Evolutionary conservation across 768 basidiomycete species (phyloP).

Genomic region (Suillus ampliporus): DNA sequence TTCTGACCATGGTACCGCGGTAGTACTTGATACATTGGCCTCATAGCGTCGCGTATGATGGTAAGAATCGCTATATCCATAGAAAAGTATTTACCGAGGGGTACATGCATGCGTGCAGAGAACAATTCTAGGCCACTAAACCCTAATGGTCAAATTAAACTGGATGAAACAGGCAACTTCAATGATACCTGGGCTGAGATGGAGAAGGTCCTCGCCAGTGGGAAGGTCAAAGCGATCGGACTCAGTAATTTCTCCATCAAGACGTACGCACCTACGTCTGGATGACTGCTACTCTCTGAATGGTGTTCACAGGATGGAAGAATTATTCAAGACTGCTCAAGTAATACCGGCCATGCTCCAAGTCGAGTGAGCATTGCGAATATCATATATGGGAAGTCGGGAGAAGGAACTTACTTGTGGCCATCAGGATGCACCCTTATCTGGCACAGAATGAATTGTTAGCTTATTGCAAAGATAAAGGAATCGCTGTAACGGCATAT

Average conservation of each 20-base stretch:
- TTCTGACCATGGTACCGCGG: conserved; percentile 30
- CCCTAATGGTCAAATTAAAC: conserved; percentile 22
- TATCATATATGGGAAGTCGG: not conserved
- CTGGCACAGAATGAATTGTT: conserved; percentile 37
- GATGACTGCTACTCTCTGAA: not conserved
- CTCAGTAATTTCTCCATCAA: conserved; percentile 43
- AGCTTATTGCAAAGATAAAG: conserved; percentile 33
- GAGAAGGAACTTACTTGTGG: conserved; percentile 12
- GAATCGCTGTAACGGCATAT: conserved; percentile 41
- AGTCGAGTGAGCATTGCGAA: conserved; percentile 27
- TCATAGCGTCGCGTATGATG: conserved; percentile 23
- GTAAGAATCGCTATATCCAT: conserved; percentile 6
- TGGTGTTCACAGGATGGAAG: conserved; percentile 19
- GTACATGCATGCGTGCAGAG: not conserved
- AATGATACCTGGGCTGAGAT: conserved; percentile 36
- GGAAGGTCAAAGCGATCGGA: conserved; percentile 36
- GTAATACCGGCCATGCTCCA: conserved; percentile 42
- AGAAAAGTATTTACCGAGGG: not conserved
- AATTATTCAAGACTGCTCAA: conserved; percentile 28
- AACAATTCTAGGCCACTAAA: conserved; percentile 21
- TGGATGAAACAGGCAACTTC: conserved; percentile 25
- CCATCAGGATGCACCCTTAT: conserved; percentile 40
- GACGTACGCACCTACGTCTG: conserved; percentile 16
- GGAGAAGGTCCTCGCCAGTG: conserved; percentile 24
- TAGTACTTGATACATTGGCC: conserved; percentile 49